Percentiles rank a stretch among this genome's conserved stretches.
phyloP scores from a whole-genome alignment of 345 rosid genomes.

The Aegle marmelos region DNA sequence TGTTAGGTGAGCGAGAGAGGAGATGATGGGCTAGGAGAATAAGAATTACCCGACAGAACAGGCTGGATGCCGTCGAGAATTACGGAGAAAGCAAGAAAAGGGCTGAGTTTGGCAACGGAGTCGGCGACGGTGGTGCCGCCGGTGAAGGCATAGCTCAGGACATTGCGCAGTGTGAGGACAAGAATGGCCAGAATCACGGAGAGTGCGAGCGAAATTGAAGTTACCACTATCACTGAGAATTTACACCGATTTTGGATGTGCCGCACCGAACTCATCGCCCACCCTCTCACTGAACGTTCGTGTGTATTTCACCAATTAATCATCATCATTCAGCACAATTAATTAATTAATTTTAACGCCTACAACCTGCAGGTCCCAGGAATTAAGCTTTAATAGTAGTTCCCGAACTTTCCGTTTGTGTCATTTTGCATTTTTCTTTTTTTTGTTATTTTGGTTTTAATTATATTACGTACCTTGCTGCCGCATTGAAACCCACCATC shows the following conservation, averaged over 20 bases:
- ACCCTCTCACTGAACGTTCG: slow-evolving; percentile 45
- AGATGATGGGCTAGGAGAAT: slow-evolving; percentile 3
- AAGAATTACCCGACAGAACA: no score
- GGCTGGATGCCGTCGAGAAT: not conserved
- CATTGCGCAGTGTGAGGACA: slow-evolving; percentile 39
- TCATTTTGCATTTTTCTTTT: no score
- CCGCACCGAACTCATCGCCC: slow-evolving; percentile 62
- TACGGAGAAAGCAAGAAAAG: slow-evolving; percentile 47
- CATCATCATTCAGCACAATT: no score
- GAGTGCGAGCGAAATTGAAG: slow-evolving; percentile 36
- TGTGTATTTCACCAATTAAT: no score
- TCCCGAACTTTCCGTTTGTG: no score
- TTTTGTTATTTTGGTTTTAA: no score
- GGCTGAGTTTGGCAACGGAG: slow-evolving; percentile 57
- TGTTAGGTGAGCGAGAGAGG: no score
- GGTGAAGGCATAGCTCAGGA: slow-evolving; percentile 53
- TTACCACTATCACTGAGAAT: slow-evolving; percentile 46
- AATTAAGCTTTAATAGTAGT: no score
- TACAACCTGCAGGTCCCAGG: no score
- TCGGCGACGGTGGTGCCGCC: slow-evolving; percentile 43
- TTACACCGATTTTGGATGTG: slow-evolving; percentile 53
- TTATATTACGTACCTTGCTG: slow-evolving; percentile 59
- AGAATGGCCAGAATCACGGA: slow-evolving; percentile 32
- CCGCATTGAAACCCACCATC: slow-evolving; percentile 76
- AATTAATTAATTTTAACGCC: no score